Percentiles rank a stretch among this genome's conserved stretches.
These are phyloP conservation scores for Chalciporus pseudorubinellus DNA, from an alignment of 768 basidiomycete genomes.

Conservation along the genomic window DNA sequence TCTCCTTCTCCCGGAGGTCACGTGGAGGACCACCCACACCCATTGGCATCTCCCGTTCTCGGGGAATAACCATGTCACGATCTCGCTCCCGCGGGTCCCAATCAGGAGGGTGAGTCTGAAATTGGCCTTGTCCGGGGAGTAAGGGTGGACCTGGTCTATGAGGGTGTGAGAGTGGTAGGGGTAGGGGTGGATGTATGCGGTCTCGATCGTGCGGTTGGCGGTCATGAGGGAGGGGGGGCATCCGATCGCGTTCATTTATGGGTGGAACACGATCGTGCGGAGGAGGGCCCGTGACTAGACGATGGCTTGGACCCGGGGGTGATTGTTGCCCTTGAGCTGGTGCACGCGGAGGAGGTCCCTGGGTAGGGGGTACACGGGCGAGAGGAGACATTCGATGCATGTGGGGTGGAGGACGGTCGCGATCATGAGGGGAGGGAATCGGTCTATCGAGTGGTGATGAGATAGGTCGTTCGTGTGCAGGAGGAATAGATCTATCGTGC, in stretches of 20 bases:
- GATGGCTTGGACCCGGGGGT: slow-evolving; percentile 24
- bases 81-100: slow-evolving; percentile 30
- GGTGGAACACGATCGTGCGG: slow-evolving; percentile 25
- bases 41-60: slow-evolving; percentile 22
- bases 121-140: slow-evolving; percentile 33
- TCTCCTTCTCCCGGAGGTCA: slow-evolving; percentile 26
- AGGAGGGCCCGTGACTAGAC: slow-evolving; percentile 16
- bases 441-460: slow-evolving; percentile 23
- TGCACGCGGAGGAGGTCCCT: slow-evolving; percentile 16
- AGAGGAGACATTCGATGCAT: slow-evolving; percentile 27
- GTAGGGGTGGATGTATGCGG: slow-evolving; percentile 28
- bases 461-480: slow-evolving; percentile 19
- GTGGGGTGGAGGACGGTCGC: slow-evolving; percentile 20
- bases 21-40: slow-evolving; percentile 19
- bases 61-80: slow-evolving; percentile 16
- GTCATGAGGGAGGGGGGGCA: slow-evolving; percentile 22
- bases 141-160: slow-evolving; percentile 17
- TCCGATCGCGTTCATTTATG: slow-evolving; percentile 25
- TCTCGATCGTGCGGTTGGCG: slow-evolving; percentile 23
- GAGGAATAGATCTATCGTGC: slow-evolving; percentile 22
- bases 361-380: slow-evolving; percentile 17
- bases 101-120: slow-evolving; percentile 28
- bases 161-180: slow-evolving; percentile 18
- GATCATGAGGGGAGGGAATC: slow-evolving; percentile 26
- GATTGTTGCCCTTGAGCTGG: slow-evolving; percentile 20